phyloP scores from a whole-genome alignment of 192 early-diverging fungal genomes.

The Entrophospora sp. region DNA sequence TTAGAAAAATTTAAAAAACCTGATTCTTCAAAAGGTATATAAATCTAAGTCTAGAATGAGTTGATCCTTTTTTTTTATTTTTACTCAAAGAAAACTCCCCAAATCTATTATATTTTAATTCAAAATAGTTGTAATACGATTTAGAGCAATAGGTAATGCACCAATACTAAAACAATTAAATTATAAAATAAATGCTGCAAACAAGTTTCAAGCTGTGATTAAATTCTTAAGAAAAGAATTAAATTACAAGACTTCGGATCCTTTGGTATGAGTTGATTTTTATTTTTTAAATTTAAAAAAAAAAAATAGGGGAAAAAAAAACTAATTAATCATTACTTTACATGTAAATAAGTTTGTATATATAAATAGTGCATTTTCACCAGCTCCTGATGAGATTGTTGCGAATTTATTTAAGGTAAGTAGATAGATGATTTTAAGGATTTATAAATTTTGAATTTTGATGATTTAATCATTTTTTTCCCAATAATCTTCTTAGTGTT shows the following conservation, averaged over 20 bases:
- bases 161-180: constrained; percentile 82
- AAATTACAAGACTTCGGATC: constrained; percentile 62
- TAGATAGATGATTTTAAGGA: not conserved
- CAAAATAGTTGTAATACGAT: constrained; percentile 75
- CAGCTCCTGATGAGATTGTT: constrained; percentile 85
- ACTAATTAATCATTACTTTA: too few relatives aligned
- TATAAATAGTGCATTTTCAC: constrained; percentile 89
- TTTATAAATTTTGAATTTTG: not conserved
- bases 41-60: not conserved
- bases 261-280: constrained; percentile 45
- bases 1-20: constrained; percentile 17
- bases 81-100: too few relatives aligned
- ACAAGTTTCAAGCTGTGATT: constrained; percentile 79
- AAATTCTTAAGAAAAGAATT: constrained; percentile 78
- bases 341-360: constrained; percentile 96
- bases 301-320: too few relatives aligned
- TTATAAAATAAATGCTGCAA: constrained; percentile 77
- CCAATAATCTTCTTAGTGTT: constrained; percentile 54
- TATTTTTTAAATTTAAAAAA: not conserved
- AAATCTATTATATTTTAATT: not conserved
- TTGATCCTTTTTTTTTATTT: not conserved
- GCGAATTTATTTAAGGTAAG: constrained; percentile 70
- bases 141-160: constrained; percentile 77
- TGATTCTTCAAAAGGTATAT: constrained; percentile 12
- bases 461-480: not conserved